Base-by-base conservation (phyloP, 495 filamentous ascomycete species). In the Daldinia loculata region DNA sequence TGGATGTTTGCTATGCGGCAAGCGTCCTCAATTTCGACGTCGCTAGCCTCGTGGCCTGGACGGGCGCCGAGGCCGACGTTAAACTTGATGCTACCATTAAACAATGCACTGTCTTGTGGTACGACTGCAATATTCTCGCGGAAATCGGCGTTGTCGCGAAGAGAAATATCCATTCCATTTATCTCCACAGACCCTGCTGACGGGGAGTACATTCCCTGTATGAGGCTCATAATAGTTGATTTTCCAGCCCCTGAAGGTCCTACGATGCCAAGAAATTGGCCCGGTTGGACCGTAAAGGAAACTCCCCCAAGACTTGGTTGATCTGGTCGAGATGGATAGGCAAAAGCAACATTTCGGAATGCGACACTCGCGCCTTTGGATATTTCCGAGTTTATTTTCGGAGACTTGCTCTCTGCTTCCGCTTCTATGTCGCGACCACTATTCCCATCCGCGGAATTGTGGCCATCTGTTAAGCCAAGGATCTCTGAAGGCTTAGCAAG, bases 211-310 rank as follows among this genome's bases (percentile, higher is more conserved):
- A 86, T 84, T 1, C 85, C 76, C 56, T 86, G 81, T 2, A 88
- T 68, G 8, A 88, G 77, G 0, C 76, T 69, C 45, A 87, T 75
- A 24, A 82, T 80, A 0, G 81, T 84, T 0, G 81, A 81, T 59
- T 91, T 91, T 4, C 89, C 89, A 0, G 85, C 84, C 0, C 89
- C 89, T 3, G 84, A 87, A 0, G 85, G 78, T 2, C 89, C 89
- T 4, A 91, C 88, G 0, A 91, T 70, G 0, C 87, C 89, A 6
- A 84, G 83, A 14, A 84, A 86, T 52, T 88, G 84, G 0, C 70
- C 66, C 45, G 87, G 85, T 43, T 86, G 79, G 53, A 93, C 91
- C 4, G 78, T 84, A 30, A 91, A 63, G 57, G 82, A 86, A 50
- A 88, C 66, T 4, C 80, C 79, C 2, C 64, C 71, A 68, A 91